Conservation (phyloP, 768 basidiomycete species). For the Megacollybia marginata region DNA sequence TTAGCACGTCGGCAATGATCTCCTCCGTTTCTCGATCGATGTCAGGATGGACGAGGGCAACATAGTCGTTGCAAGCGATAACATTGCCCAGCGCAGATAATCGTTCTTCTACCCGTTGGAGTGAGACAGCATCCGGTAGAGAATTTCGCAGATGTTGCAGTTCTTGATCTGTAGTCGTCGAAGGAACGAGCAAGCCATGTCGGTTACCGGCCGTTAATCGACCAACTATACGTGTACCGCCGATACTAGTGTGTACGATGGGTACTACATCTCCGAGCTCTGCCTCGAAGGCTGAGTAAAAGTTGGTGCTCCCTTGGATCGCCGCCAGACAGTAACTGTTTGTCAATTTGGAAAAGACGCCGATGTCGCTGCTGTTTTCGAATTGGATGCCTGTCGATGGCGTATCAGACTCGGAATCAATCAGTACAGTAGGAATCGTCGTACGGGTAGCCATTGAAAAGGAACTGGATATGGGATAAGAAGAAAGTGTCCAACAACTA, state of each 20-base stretch:
- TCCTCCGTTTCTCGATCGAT: slow-evolving; percentile 98
- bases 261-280: slow-evolving; percentile 91
- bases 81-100: slow-evolving; percentile 97
- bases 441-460: no score
- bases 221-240: slow-evolving; percentile 89
- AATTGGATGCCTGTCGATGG: slow-evolving; percentile 68
- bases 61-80: slow-evolving; percentile 97
- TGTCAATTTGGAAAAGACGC: slow-evolving; percentile 95
- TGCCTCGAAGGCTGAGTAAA: slow-evolving; percentile 95
- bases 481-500: no score
- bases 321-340: slow-evolving; percentile 96
- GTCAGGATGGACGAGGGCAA: slow-evolving; percentile 97
- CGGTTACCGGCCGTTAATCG: slow-evolving; percentile 95
- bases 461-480: no score
- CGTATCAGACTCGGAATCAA: no score
- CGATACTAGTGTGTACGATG: slow-evolving; percentile 94
- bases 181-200: slow-evolving; percentile 94
- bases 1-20: slow-evolving; percentile 98
- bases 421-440: no score
- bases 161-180: slow-evolving; percentile 95
- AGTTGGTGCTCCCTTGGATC: slow-evolving; percentile 92
- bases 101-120: slow-evolving; percentile 96
- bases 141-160: slow-evolving; percentile 96
- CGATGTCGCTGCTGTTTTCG: slow-evolving; percentile 91
- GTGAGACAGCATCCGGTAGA: slow-evolving; percentile 85